These are phyloP conservation scores for Cladophialophora bantiana DNA, from an alignment of 2,329 filamentous ascomycete species.

Conservation along the genomic window DNA sequence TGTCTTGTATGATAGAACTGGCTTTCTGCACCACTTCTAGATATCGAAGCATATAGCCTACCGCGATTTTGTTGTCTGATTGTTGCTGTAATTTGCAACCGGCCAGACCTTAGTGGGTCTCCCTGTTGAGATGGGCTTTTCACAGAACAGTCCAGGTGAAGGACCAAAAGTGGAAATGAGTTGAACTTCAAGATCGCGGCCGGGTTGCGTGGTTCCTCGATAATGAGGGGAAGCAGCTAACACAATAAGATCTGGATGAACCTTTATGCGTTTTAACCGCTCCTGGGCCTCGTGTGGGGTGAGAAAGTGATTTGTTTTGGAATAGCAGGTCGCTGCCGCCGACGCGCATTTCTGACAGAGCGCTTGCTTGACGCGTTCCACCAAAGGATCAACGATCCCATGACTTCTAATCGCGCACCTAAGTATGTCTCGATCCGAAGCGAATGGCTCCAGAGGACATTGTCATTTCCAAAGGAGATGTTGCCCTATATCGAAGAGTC, in stretches of 20 bases:
- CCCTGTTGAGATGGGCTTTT: constrained; percentile 6
- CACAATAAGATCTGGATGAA: background rate
- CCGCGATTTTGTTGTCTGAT: background rate
- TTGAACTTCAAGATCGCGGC: constrained; percentile 6
- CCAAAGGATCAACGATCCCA: constrained; percentile 17
- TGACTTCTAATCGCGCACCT: constrained; percentile 1
- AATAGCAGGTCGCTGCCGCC: constrained; percentile 6
- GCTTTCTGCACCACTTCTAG: constrained; percentile 15
- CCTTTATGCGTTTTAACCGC: background rate
- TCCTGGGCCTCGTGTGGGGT: constrained; percentile 1
- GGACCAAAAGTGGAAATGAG: background rate
- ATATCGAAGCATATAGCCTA: constrained; percentile 10
- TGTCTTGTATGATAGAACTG: constrained; percentile 4
- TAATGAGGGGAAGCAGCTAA: constrained; percentile 5
- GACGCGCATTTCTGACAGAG: constrained; percentile 5
- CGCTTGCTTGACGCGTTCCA: constrained; percentile 10
- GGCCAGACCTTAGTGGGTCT: background rate
- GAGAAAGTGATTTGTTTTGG: constrained; percentile 9
- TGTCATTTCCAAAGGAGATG: constrained; percentile 21
- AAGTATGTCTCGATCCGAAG: constrained; percentile 17
- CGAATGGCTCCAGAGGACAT: constrained; percentile 23
- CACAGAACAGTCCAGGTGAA: background rate
- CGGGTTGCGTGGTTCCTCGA: constrained; percentile 12
- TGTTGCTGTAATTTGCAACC: background rate
- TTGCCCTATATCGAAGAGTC: constrained; percentile 11